Evolutionary conservation across 805 yeast genomes (phyloP).

Genomic region (Ogataea neopini): DNA sequence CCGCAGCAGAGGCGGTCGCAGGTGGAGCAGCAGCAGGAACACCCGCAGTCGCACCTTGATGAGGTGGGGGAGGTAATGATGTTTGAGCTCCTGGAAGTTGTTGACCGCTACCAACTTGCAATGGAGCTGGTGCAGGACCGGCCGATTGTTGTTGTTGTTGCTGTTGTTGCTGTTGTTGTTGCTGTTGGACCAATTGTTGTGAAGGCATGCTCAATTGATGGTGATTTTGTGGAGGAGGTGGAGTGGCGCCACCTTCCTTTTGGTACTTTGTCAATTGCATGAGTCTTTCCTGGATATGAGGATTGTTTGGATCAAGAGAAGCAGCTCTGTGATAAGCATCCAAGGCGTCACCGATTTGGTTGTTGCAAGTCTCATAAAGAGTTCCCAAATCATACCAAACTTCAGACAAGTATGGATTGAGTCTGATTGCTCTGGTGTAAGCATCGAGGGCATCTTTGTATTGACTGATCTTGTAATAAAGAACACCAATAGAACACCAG

Average conservation of each 20-base stretch:
- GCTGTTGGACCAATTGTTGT: slow-evolving; percentile 39
- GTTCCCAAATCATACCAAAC: slow-evolving; percentile 99
- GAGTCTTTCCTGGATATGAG: slow-evolving; percentile 90
- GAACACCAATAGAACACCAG: slow-evolving; percentile 96
- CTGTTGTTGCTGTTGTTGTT: slow-evolving; percentile 15
- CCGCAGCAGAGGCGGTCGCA: slow-evolving; percentile 12
- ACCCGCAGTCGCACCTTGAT: slow-evolving; percentile 4
- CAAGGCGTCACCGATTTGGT: slow-evolving; percentile 90
- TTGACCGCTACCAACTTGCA: slow-evolving; percentile 30
- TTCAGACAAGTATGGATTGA: slow-evolving; percentile 94
- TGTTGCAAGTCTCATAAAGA: slow-evolving; percentile 93
- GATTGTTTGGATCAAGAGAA: slow-evolving; percentile 89
- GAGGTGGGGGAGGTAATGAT: slow-evolving; percentile 29
- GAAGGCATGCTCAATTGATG: slow-evolving; percentile 45
- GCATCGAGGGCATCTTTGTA: slow-evolving; percentile 97
- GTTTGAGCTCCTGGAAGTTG: slow-evolving; percentile 29
- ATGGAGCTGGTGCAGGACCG: slow-evolving; percentile 33
- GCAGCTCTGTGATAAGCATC: slow-evolving; percentile 98
- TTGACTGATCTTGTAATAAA: slow-evolving; percentile 94
- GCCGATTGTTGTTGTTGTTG: slow-evolving; percentile 33
- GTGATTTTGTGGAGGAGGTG: slow-evolving; percentile 58
- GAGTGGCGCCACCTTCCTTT: slow-evolving; percentile 63
- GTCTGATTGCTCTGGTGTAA: slow-evolving; percentile 91
- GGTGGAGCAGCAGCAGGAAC: slow-evolving; percentile 6
- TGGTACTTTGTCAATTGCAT: slow-evolving; percentile 78